These are phyloP conservation scores for Calonectria leucothoes DNA, from an alignment of 2,329 filamentous ascomycete genomes.

Conservation along the genomic window DNA sequence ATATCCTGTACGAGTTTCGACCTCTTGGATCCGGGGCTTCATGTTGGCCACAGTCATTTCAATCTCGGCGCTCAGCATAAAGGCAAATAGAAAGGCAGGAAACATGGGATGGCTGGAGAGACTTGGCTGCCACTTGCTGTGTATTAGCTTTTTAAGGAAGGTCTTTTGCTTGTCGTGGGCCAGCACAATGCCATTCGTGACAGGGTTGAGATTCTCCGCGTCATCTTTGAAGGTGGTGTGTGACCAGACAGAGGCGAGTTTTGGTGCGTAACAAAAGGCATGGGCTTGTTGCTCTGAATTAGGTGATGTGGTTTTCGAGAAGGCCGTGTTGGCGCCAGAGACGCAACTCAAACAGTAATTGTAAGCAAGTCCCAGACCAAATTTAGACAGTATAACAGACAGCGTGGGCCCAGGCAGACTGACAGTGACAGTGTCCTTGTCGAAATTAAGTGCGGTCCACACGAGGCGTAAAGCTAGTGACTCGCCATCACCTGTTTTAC, in stretches of 20 bases:
- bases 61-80: slow-evolving; percentile 49
- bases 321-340: slow-evolving; percentile 44
- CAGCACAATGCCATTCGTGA: slow-evolving; percentile 49
- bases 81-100: slow-evolving; percentile 46
- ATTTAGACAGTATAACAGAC: slow-evolving; percentile 38
- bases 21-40: slow-evolving; percentile 45
- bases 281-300: slow-evolving; percentile 37
- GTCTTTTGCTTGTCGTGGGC: slow-evolving; percentile 40
- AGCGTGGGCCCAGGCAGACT: slow-evolving; percentile 37
- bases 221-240: slow-evolving; percentile 32
- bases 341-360: slow-evolving; percentile 49
- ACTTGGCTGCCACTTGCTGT: slow-evolving; percentile 42
- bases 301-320: slow-evolving; percentile 27
- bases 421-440: slow-evolving; percentile 35
- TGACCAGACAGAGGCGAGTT: slow-evolving; percentile 52
- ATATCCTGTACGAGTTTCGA: slow-evolving; percentile 52
- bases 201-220: slow-evolving; percentile 10
- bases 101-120: slow-evolving; percentile 49
- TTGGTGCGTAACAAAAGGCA: slow-evolving; percentile 51
- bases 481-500: slow-evolving; percentile 24
- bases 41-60: slow-evolving; percentile 46
- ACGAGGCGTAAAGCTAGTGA: slow-evolving; percentile 46
- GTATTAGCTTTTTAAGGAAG: slow-evolving; percentile 38
- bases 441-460: slow-evolving; percentile 39
- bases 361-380: slow-evolving; percentile 46